phyloP scores from a whole-genome alignment of 192 early-diverging fungal species.

The Neocallimastix lanati region DNA sequence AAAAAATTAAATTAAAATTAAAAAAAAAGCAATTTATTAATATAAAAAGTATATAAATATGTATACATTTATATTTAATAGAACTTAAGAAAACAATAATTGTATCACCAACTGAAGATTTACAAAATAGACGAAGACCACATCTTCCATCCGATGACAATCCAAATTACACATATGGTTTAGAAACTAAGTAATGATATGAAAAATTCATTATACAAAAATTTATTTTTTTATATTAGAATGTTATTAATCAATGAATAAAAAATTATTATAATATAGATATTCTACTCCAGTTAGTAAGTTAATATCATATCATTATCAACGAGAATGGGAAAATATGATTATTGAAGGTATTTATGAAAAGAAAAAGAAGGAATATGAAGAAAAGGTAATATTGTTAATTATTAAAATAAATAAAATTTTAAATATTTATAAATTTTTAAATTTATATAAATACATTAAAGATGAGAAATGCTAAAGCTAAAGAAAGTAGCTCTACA shows the following conservation, averaged over 20 bases:
- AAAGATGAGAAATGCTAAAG: no score
- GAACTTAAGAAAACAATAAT: background rate
- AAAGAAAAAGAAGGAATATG: background rate
- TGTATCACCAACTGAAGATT: background rate
- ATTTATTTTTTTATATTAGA: no score
- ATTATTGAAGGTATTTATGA: background rate
- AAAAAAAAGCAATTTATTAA: no score
- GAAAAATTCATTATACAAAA: no score
- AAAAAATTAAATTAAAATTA: no score
- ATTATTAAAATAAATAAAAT: no score
- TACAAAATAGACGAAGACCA: background rate
- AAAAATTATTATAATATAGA: no score
- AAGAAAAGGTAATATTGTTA: background rate
- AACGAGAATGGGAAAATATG: background rate
- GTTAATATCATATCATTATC: background rate
- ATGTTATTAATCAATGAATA: no score
- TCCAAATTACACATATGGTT: background rate
- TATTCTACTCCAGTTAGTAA: background rate
- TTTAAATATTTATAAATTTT: no score
- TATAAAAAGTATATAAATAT: no score
- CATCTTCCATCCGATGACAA: background rate
- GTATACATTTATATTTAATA: background rate
- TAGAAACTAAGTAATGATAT: background rate
- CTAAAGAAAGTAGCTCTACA: no score
- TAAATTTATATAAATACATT: no score